These are phyloP conservation scores for Phytophthora pinifolia DNA, from an alignment of 352 stramenopile species.

Conservation along the genomic window DNA sequence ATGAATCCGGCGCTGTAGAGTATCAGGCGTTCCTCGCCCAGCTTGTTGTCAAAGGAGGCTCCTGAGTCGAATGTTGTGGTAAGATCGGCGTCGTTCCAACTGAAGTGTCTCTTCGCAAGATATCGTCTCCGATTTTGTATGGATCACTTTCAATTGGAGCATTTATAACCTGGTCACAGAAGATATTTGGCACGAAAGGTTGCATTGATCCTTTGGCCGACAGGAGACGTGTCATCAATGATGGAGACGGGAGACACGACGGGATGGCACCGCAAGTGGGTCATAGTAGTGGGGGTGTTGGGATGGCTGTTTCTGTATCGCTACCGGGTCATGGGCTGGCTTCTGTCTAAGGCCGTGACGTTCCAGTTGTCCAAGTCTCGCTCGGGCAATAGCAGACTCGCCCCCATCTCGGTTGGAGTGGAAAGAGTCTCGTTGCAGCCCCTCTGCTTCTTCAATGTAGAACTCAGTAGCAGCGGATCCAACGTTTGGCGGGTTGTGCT, in stretches of 20 bases:
- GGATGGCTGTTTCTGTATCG: constrained; percentile 56
- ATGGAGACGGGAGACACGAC: constrained; percentile 23
- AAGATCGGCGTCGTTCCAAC: constrained; percentile 15
- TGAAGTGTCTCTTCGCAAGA: constrained; percentile 1
- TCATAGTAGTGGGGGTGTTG: constrained; percentile 40
- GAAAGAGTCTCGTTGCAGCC: constrained; percentile 47
- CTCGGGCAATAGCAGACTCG: constrained; percentile 6
- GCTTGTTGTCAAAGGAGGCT: constrained; percentile 32
- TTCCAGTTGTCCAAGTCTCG: constrained; percentile 36
- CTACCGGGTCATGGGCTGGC: constrained; percentile 52
- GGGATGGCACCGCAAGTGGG: constrained; percentile 68
- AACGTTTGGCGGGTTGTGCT: constrained; percentile 42
- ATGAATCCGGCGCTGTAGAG: constrained; percentile 52
- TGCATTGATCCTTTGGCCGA: constrained; percentile 11
- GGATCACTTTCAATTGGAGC: constrained; percentile 13
- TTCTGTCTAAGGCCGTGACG: constrained; percentile 46
- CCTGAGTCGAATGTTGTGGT: constrained; percentile 15
- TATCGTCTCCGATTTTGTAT: not conserved
- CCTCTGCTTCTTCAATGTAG: constrained; percentile 47
- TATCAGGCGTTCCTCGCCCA: constrained; percentile 62
- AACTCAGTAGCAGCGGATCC: constrained; percentile 33
- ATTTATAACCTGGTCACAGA: constrained; percentile 12
- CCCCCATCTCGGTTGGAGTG: constrained; percentile 37
- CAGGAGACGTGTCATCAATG: constrained; percentile 1
- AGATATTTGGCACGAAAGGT: constrained; percentile 25